These are phyloP conservation scores for Hypholoma fasciculare DNA, from an alignment of 768 basidiomycete species.

Conservation along the genomic window DNA sequence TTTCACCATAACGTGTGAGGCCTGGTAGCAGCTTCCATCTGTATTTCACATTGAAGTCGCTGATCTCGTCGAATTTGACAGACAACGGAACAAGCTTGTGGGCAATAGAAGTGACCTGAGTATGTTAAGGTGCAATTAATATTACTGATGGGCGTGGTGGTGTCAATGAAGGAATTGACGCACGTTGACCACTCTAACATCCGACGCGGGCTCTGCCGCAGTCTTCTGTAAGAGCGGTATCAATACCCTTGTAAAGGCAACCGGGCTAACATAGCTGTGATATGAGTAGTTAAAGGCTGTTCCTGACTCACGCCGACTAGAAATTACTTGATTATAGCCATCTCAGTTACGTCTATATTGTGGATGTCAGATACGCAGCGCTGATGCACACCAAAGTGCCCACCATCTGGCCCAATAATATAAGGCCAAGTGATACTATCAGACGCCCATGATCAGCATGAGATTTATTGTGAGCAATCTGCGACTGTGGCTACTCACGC, in stretches of 20 bases:
- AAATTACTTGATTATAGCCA: constrained; percentile 45
- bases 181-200: constrained; percentile 64
- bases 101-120: constrained; percentile 18
- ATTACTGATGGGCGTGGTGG: constrained; percentile 23
- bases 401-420: constrained; percentile 12
- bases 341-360: constrained; percentile 35
- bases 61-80: constrained; percentile 17
- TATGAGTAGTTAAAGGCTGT: neutral
- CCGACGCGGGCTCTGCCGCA: constrained; percentile 43
- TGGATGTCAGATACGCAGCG: neutral
- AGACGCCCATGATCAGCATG: neutral
- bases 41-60: constrained; percentile 20
- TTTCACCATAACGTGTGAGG: constrained; percentile 19
- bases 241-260: constrained; percentile 53
- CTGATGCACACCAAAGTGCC: neutral
- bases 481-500: constrained; percentile 30
- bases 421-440: constrained; percentile 8
- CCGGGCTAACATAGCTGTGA: constrained; percentile 52
- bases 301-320: neutral
- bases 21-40: constrained; percentile 11
- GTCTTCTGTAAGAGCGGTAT: constrained; percentile 54
- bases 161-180: constrained; percentile 28
- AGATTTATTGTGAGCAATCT: neutral
- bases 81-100: constrained; percentile 17
- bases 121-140: neutral